These are phyloP conservation scores for Albatrellus ellisii DNA, from an alignment of 768 basidiomycete species.

Conservation along the genomic window DNA sequence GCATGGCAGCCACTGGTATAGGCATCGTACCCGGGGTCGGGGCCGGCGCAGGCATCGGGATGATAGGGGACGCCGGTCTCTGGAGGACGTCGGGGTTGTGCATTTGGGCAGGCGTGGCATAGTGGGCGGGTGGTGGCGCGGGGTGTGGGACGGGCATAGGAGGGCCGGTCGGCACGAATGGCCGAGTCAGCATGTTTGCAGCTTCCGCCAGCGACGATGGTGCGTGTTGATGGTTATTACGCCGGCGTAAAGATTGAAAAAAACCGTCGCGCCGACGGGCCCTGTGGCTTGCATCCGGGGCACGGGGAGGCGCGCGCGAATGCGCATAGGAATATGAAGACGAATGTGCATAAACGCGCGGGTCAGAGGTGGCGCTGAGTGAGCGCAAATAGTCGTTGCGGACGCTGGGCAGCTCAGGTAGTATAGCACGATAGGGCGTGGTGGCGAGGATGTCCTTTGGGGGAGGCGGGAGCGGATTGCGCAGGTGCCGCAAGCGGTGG, in stretches of 20 bases:
- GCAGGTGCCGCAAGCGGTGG: no score
- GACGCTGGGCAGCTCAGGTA: background rate
- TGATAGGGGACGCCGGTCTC: background rate
- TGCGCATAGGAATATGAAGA: background rate
- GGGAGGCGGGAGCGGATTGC: background rate
- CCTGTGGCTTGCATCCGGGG: background rate
- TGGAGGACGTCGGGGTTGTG: no score
- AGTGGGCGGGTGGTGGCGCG: background rate
- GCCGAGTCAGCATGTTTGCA: background rate
- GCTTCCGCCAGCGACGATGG: constrained; percentile 1
- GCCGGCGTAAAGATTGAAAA: constrained; percentile 2
- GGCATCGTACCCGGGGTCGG: background rate
- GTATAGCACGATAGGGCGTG: background rate
- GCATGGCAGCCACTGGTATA: background rate
- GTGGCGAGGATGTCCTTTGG: background rate
- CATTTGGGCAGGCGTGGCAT: background rate
- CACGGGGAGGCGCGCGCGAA: background rate
- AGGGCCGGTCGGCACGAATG: no score
- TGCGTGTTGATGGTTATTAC: background rate
- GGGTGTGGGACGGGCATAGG: background rate
- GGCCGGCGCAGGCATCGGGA: constrained; percentile 6
- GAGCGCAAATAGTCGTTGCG: background rate
- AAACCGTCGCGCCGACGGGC: constrained; percentile 1
- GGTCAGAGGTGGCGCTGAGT: no score
- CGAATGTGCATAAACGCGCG: background rate